Conservation (phyloP, 306 rosid species). For the Citrullus colocynthis region DNA sequence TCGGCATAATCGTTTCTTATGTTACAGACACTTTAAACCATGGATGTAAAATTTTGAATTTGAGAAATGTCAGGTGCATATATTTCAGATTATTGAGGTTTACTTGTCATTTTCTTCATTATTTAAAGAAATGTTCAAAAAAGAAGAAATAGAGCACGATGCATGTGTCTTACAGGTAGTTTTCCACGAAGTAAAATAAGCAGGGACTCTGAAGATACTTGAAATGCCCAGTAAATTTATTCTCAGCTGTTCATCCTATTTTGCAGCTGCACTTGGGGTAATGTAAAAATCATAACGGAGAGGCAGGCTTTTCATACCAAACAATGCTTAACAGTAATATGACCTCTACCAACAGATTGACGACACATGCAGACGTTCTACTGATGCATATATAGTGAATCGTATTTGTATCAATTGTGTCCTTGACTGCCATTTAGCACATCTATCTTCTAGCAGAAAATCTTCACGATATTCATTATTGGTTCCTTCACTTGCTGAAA, state of each 20-base stretch:
- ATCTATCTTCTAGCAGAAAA: background rate
- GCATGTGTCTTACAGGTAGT: no score
- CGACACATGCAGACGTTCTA: background rate
- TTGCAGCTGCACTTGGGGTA: background rate
- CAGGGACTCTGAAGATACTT: no score
- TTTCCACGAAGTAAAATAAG: no score
- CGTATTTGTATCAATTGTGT: background rate
- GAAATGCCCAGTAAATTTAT: no score
- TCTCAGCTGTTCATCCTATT: background rate
- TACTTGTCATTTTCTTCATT: no score
- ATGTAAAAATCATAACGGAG: no score
- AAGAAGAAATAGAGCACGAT: no score
- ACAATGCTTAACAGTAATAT: background rate
- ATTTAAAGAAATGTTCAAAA: no score
- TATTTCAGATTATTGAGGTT: background rate
- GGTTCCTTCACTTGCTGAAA: background rate
- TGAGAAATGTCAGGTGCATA: background rate
- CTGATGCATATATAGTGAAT: background rate
- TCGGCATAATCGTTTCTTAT: background rate
- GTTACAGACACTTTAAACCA: background rate
- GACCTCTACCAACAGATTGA: background rate
- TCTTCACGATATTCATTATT: background rate
- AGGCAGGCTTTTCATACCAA: background rate
- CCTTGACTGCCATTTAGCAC: background rate
- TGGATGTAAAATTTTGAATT: background rate